phyloP scores from a whole-genome alignment of 2,329 filamentous ascomycete species.

The Stemphylium beticola region DNA sequence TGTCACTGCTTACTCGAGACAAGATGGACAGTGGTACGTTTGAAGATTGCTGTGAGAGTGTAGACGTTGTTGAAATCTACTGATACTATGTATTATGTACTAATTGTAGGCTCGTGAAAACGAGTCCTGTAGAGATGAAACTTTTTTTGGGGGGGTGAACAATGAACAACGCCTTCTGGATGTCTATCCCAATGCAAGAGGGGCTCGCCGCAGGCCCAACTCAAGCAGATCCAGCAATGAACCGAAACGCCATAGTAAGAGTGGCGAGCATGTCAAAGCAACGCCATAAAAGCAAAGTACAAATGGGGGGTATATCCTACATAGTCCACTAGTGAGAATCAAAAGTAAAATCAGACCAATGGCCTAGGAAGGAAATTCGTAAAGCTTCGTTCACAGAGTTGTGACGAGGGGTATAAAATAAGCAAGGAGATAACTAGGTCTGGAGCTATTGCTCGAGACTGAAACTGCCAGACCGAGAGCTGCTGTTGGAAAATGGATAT shows the following conservation, averaged over 20 bases:
- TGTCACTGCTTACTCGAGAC: too few species aligned
- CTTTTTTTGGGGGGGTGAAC: constrained; percentile 1
- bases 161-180: constrained; percentile 7
- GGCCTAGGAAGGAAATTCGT: constrained; percentile 31
- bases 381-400: constrained; percentile 11
- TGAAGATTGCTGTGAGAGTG: background rate
- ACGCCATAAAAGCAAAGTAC: constrained; percentile 2
- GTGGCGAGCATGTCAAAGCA: constrained; percentile 10
- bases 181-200: constrained; percentile 18
- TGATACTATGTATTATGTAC: constrained; percentile 10
- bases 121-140: background rate
- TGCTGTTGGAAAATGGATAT: constrained; percentile 24
- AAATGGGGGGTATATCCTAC: constrained; percentile 38
- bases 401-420: constrained; percentile 4
- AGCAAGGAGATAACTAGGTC: background rate
- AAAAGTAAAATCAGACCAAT: constrained; percentile 21
- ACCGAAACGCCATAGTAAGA: constrained; percentile 13
- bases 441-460: constrained; percentile 21
- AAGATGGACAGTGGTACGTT: too few species aligned
- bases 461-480: constrained; percentile 35
- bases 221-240: constrained; percentile 13
- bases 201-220: constrained; percentile 19
- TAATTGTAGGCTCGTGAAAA: background rate
- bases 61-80: background rate
- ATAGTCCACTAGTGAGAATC: constrained; percentile 25